Evolutionary conservation across 2,329 filamentous ascomycete genomes (phyloP).

Genomic region (Ilyonectria robusta): DNA sequence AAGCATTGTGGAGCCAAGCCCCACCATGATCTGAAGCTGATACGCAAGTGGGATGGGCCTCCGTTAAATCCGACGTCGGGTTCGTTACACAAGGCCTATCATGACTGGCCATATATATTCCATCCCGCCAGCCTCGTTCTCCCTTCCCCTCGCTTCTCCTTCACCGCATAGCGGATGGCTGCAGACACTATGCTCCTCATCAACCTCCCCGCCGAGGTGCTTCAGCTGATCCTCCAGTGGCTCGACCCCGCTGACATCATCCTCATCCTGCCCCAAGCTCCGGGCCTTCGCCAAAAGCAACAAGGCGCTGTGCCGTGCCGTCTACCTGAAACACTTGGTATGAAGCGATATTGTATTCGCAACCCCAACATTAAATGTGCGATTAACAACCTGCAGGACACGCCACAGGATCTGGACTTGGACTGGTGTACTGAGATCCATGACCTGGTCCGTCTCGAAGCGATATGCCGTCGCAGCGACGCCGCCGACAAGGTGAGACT

Average conservation of each 20-base stretch:
- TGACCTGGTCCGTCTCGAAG: constrained; percentile 60
- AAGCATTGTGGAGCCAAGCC: not conserved
- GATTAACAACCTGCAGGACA: constrained; percentile 47
- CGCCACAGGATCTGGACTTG: constrained; percentile 51
- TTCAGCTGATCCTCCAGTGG: constrained; percentile 72
- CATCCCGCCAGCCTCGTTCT: constrained; percentile 5
- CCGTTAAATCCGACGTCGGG: constrained; percentile 5
- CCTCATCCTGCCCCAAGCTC: constrained; percentile 64
- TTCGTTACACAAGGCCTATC: not conserved
- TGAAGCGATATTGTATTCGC: constrained; percentile 35
- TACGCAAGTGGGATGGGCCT: not conserved
- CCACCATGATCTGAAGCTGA: not conserved
- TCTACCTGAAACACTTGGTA: constrained; percentile 73
- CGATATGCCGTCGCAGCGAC: constrained; percentile 55
- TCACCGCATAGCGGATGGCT: constrained; percentile 22
- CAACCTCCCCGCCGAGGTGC: constrained; percentile 71
- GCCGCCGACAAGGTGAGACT: constrained; percentile 57
- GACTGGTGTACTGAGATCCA: constrained; percentile 62
- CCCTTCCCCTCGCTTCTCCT: not conserved
- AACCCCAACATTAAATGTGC: not conserved
- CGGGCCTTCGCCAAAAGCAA: constrained; percentile 71
- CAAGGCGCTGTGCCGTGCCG: constrained; percentile 69
- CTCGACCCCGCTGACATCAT: constrained; percentile 71
- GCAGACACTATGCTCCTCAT: constrained; percentile 39
- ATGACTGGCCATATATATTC: not conserved